Evolutionary conservation across 495 filamentous ascomycete genomes (phyloP).

Genomic region (Lepraria neglecta): DNA sequence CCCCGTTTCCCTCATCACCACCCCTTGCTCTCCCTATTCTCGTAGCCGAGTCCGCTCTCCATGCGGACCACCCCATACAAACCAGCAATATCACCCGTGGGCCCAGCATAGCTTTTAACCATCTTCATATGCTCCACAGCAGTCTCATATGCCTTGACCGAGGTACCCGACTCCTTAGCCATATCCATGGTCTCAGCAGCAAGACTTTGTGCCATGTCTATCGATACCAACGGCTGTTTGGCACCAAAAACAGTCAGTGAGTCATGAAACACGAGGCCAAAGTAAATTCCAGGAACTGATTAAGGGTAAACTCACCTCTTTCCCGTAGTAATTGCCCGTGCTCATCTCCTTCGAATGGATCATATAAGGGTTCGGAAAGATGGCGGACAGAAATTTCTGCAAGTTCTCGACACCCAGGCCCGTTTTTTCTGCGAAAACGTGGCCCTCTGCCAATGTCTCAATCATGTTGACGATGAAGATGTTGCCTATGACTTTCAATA

Average conservation of each 20-base stretch:
- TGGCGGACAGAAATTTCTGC: conserved; percentile 56
- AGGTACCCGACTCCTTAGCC: not conserved
- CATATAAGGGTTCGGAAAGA: conserved; percentile 50
- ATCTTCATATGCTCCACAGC: not conserved
- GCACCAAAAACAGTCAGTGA: not conserved
- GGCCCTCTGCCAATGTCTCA: conserved; percentile 68
- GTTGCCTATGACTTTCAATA: conserved; percentile 80
- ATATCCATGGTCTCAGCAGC: not conserved
- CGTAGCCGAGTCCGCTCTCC: not conserved
- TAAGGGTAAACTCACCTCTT: conserved; percentile 35
- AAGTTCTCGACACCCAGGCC: conserved; percentile 65
- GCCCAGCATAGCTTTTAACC: not conserved
- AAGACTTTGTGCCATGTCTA: not conserved
- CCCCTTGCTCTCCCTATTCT: not conserved
- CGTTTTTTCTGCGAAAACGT: conserved; percentile 70
- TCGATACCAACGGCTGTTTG: not conserved
- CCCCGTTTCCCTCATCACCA: too few relatives aligned
- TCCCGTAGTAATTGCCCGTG: conserved; percentile 64
- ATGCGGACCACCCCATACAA: not conserved
- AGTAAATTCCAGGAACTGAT: not conserved
- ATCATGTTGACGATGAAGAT: conserved; percentile 79
- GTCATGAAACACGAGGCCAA: not conserved
- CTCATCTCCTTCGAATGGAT: conserved; percentile 69
- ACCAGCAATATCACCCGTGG: not conserved
- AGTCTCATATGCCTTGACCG: not conserved